Conservation (phyloP, 129 eudicot genomes). For the Saposhnikovia divaricata region DNA sequence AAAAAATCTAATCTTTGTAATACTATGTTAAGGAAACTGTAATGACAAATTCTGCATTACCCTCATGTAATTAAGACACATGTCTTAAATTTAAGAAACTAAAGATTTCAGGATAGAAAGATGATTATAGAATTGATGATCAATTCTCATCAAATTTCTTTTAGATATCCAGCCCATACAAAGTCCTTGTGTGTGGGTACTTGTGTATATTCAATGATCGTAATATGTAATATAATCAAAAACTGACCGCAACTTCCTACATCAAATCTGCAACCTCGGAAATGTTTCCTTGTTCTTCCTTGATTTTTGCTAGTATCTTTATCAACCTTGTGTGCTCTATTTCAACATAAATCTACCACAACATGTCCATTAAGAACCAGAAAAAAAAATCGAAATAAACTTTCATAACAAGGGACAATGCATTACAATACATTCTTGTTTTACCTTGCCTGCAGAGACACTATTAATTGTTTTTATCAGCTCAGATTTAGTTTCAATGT, state of each 20-base stretch:
- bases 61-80: not conserved
- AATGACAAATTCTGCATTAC: not conserved
- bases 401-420: no score
- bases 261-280: constrained; percentile 95
- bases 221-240: not conserved
- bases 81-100: not conserved
- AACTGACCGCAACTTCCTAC: constrained; percentile 93
- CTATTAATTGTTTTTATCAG: no score
- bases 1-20: not conserved
- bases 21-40: not conserved
- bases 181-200: not conserved
- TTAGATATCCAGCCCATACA: not conserved
- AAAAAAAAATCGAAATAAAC: no score
- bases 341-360: no score
- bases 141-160: not conserved
- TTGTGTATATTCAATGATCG: not conserved
- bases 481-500: no score
- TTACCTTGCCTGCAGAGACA: no score
- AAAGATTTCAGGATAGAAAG: not conserved
- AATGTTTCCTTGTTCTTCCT: constrained; percentile 82
- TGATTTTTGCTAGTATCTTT: constrained; percentile 73
- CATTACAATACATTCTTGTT: no score
- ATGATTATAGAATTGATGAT: not conserved
- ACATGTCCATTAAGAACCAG: no score
- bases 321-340: constrained; percentile 80